These are phyloP conservation scores for Aspergillus carlsbadensis DNA, from an alignment of 495 filamentous ascomycete species.

Conservation along the genomic window DNA sequence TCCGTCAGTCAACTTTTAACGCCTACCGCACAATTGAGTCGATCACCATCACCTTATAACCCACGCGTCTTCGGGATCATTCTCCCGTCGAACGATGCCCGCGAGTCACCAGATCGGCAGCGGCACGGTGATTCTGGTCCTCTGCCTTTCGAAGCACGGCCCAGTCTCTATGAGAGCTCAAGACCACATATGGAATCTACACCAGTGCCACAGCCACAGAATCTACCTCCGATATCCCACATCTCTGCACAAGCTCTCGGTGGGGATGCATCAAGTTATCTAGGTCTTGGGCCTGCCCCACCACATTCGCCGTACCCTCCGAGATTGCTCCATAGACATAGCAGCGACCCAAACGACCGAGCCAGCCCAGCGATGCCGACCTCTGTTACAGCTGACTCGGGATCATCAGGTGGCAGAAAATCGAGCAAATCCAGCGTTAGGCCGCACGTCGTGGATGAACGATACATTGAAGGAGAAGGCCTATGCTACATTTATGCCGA, in stretches of 20 bases:
- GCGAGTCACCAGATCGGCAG: conserved; percentile 21
- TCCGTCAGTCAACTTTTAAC: conserved; percentile 50
- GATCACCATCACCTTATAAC: conserved; percentile 31
- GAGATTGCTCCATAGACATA: conserved; percentile 15
- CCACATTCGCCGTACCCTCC: conserved; percentile 14
- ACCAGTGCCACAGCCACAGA: conserved; percentile 21
- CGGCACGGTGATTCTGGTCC: conserved; percentile 26
- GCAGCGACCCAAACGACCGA: conserved; percentile 19
- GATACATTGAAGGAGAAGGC: conserved; percentile 69
- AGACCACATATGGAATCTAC: conserved; percentile 24
- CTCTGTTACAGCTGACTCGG: conserved; percentile 18
- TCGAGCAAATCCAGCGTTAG: conserved; percentile 22
- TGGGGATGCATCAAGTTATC: conserved; percentile 16
- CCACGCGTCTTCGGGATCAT: conserved; percentile 25
- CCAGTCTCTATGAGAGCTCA: conserved; percentile 21
- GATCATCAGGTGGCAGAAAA: conserved; percentile 9
- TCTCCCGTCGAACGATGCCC: conserved; percentile 19
- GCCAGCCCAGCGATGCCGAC: conserved; percentile 18
- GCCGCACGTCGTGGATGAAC: conserved; percentile 50
- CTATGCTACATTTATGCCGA: conserved; percentile 87
- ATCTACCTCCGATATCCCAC: conserved; percentile 37
- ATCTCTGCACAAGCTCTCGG: conserved; percentile 28
- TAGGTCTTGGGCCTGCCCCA: background rate
- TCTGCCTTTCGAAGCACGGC: conserved; percentile 13
- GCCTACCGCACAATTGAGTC: conserved; percentile 31